Evolutionary conservation across 495 filamentous ascomycete species (phyloP).

Genomic region (Lepraria neglecta): DNA sequence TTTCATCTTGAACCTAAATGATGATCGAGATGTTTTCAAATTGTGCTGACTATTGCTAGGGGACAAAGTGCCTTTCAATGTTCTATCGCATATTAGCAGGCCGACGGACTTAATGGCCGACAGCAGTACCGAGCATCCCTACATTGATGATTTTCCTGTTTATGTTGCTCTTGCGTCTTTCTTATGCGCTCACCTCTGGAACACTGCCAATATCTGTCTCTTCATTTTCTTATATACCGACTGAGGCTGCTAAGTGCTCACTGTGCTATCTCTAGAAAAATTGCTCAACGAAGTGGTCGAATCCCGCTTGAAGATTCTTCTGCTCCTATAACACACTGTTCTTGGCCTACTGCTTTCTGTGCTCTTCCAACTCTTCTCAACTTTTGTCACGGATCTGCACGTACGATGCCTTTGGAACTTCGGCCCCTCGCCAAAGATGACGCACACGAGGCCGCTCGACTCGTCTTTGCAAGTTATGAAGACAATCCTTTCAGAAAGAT

Average conservation of each 20-base stretch:
- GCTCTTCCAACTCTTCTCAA: background rate
- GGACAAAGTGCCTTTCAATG: too few species aligned
- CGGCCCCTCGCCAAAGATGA: slow-evolving; percentile 12
- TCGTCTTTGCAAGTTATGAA: background rate
- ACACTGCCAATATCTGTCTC: too few species aligned
- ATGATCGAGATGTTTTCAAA: background rate
- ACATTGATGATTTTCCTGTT: too few species aligned
- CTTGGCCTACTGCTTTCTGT: background rate
- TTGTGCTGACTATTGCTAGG: background rate
- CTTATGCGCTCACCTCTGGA: background rate
- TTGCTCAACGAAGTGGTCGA: background rate
- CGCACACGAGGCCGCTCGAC: background rate
- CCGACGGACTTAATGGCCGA: background rate
- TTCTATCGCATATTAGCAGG: background rate
- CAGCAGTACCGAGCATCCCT: too few species aligned
- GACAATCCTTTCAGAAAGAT: slow-evolving; percentile 8
- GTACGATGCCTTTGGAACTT: slow-evolving; percentile 10
- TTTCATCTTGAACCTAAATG: background rate
- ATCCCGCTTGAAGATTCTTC: too few species aligned
- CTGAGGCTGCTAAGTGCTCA: too few species aligned
- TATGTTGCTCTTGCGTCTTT: background rate
- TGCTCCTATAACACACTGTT: background rate
- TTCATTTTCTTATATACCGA: too few species aligned
- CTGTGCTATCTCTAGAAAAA: background rate
- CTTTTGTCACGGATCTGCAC: background rate